A percentile compares a stretch with the other conserved stretches of the same genome.
These are phyloP conservation scores for Iris pallida DNA, from an alignment of 116 monocot genomes.

Conservation along the genomic window DNA sequence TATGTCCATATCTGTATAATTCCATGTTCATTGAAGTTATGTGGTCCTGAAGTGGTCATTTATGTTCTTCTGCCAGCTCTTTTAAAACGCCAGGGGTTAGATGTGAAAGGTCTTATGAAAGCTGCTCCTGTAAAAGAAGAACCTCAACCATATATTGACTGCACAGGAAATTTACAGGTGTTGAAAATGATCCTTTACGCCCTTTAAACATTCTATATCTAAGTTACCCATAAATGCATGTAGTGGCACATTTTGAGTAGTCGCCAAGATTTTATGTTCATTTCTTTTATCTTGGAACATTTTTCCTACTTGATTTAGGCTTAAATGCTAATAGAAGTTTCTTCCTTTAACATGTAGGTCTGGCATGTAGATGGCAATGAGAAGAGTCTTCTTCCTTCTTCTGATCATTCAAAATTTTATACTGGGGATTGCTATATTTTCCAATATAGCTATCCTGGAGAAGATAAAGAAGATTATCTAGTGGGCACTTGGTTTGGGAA, in stretches of 20 bases:
- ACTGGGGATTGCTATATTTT: slow-evolving; percentile 10
- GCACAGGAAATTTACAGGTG: slow-evolving; percentile 95
- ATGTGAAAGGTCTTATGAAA: slow-evolving; percentile 90
- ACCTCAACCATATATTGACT: slow-evolving; percentile 92
- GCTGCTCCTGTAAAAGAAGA: slow-evolving; percentile 86
- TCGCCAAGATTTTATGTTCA: too few species aligned
- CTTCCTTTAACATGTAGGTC: slow-evolving; percentile 39
- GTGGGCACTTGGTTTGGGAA: slow-evolving; percentile 57
- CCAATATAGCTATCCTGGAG: slow-evolving; percentile 10
- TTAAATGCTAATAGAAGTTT: neutral
- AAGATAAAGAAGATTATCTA: slow-evolving; percentile 12
- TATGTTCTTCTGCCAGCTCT: slow-evolving; percentile 50
- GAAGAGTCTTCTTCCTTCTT: slow-evolving; percentile 62
- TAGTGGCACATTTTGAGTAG: too few species aligned
- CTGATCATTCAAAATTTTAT: slow-evolving; percentile 60
- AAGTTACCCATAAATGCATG: too few species aligned
- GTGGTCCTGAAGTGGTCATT: neutral
- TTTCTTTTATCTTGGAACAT: neutral
- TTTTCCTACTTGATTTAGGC: slow-evolving; percentile 1
- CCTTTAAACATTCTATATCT: too few species aligned
- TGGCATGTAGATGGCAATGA: slow-evolving; percentile 83
- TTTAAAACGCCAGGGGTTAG: slow-evolving; percentile 86
- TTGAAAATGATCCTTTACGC: slow-evolving; percentile 2
- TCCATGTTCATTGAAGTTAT: neutral
- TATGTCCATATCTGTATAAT: neutral